Conservation (phyloP, 2,329 filamentous ascomycete species). For the Alternaria conjuncta region DNA sequence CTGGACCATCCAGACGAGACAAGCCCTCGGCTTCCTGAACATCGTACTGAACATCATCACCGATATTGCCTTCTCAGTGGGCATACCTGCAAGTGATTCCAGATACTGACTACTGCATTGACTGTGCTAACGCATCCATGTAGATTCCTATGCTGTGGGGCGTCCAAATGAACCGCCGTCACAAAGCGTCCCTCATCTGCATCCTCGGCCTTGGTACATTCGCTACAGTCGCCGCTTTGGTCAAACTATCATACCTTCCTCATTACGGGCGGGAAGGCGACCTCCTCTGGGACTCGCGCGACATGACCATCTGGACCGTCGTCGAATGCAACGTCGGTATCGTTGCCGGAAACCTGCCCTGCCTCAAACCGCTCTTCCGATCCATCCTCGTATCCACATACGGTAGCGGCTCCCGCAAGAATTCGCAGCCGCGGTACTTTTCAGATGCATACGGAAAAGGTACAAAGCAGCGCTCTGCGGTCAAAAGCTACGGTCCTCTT, state of each 20-base stretch:
- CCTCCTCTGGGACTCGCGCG: conserved; percentile 51
- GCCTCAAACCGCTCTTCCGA: conserved; percentile 52
- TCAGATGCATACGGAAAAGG: conserved; percentile 26
- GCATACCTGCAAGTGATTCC: conserved; percentile 38
- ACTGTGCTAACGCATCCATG: background rate
- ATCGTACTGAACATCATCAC: conserved; percentile 51
- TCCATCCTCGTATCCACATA: conserved; percentile 43
- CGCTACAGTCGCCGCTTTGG: conserved; percentile 51
- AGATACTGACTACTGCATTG: background rate
- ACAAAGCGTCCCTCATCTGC: conserved; percentile 50
- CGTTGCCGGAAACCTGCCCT: conserved; percentile 53
- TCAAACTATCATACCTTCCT: conserved; percentile 47
- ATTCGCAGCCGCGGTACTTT: conserved; percentile 13
- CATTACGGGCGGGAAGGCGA: conserved; percentile 48
- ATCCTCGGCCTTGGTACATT: conserved; percentile 56
- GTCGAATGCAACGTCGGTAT: conserved; percentile 55
- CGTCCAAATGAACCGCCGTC: conserved; percentile 49
- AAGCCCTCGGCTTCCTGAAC: conserved; percentile 55
- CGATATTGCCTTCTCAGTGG: conserved; percentile 52
- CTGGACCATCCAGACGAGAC: conserved; percentile 47
- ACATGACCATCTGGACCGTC: conserved; percentile 58
- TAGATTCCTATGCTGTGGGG: conserved; percentile 41
- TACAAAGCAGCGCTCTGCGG: conserved; percentile 13
- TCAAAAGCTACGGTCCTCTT: conserved; percentile 13
- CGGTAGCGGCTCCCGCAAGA: conserved; percentile 28